These are phyloP conservation scores for Trametes polyzona DNA, from an alignment of 1,284 basidiomycete genomes.

Conservation along the genomic window DNA sequence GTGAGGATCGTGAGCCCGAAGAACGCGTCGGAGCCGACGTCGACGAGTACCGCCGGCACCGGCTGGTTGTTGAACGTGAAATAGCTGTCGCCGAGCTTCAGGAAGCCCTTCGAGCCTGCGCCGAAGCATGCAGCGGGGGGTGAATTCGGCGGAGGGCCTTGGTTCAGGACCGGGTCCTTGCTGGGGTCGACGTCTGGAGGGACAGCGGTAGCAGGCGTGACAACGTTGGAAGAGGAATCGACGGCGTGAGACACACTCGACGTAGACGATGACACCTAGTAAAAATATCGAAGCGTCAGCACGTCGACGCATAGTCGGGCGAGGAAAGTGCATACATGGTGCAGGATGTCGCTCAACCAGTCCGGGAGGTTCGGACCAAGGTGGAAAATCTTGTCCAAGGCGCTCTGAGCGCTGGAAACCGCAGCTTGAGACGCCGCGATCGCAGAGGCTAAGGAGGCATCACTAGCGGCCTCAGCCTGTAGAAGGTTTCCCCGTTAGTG, in stretches of 20 bases:
- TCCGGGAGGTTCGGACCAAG: conserved; percentile 1
- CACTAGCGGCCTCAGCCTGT: conserved; percentile 1
- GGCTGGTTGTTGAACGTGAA: not conserved
- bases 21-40: conserved; percentile 10
- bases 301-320: not conserved
- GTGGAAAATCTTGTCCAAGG: not conserved
- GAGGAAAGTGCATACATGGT: not conserved
- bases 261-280: conserved; percentile 1
- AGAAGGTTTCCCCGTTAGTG: too few relatives aligned
- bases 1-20: conserved; percentile 7
- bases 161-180: not conserved
- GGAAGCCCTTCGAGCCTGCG: conserved; percentile 7
- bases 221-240: not conserved
- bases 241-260: conserved; percentile 4
- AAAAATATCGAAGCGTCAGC: not conserved
- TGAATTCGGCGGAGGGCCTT: not conserved
- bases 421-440: not conserved
- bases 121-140: conserved; percentile 6
- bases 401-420: not conserved
- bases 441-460: not conserved
- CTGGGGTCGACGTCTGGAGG: conserved; percentile 6
- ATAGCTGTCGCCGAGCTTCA: conserved; percentile 4
- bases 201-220: not conserved
- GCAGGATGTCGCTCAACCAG: not conserved
- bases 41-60: not conserved